Percentiles rank a stretch among this genome's conserved stretches.
These are phyloP conservation scores for Aspergillus nanangensis DNA, from an alignment of 495 filamentous ascomycete genomes.

Conservation along the genomic window DNA sequence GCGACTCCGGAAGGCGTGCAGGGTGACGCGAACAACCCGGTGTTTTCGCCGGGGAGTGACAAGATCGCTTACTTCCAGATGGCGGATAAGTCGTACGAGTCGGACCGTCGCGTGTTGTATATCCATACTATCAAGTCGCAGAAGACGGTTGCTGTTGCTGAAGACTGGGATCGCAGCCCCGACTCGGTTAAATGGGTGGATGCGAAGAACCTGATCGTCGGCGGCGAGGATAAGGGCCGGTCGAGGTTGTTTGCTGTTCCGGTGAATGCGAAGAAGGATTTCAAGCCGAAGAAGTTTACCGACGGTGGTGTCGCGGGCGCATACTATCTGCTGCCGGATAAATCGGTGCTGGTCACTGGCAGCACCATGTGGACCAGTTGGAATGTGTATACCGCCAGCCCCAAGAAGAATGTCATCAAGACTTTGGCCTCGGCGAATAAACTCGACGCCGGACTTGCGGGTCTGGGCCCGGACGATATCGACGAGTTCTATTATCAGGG, in stretches of 20 bases:
- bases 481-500: conserved; percentile 35
- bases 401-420: conserved; percentile 19
- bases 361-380: conserved; percentile 30
- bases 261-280: conserved; percentile 23
- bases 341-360: conserved; percentile 29
- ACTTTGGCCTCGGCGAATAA: conserved; percentile 27
- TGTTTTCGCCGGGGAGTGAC: conserved; percentile 35
- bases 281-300: conserved; percentile 29
- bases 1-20: conserved; percentile 22
- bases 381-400: conserved; percentile 28
- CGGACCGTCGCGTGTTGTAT: conserved; percentile 33
- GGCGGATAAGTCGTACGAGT: conserved; percentile 31
- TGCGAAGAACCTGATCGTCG: conserved; percentile 25
- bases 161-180: conserved; percentile 38
- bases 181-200: conserved; percentile 32
- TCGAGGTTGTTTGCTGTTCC: conserved; percentile 29
- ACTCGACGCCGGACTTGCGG: conserved; percentile 30
- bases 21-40: conserved; percentile 29
- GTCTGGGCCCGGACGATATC: conserved; percentile 25
- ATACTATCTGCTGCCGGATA: conserved; percentile 29
- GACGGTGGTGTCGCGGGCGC: conserved; percentile 17
- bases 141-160: conserved; percentile 28
- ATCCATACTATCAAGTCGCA: conserved; percentile 27
- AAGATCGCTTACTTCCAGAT: conserved; percentile 38
- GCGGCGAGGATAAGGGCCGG: conserved; percentile 27